Base-by-base conservation (phyloP, 371 early-diverging fungal genomes). In the Mucor mucedo region DNA sequence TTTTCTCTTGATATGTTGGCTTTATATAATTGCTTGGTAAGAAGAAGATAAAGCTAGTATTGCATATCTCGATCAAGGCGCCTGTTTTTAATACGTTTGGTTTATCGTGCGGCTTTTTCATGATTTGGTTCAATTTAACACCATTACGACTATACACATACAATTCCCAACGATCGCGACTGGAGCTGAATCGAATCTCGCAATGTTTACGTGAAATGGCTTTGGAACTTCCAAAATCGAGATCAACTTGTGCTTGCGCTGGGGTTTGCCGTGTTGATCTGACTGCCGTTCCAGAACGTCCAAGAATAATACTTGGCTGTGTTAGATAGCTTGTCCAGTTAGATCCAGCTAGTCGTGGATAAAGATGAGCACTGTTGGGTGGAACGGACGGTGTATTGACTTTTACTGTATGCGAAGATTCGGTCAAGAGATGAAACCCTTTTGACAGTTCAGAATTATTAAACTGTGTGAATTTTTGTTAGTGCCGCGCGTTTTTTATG, bases 241-340 rank as follows among this genome's bases (percentile, higher is more conserved):
- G 57, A 54, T 76, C 76, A 6, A 68, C 74, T 4, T 41, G 29
- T 5, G 59, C 44, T 0, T 14, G 21, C 32, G 44, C 39, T 38
- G 53, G 50, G 7, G 52, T 47, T 47, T 61, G 58, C 10, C 38
- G 42, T 6, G 33, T 45, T 2, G 32, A 1, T 50, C 50, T 50
- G 6, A 29, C 35, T 0, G 50, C 35, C 1, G 40, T 58, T 11
- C 57, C 54, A 30, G 79, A 69, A 9, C 82, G 74, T 2, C 82
- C 82, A 2, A 82, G 45, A 0, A 75, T 54, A 0, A 77, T 30
- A n/a, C 52, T 47, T 29, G 76, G 68, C 0, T 42, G 55, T 11
- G 72, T 78, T 10, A 82, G 70, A n/a, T 75, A 79, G 42, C 72
- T 71, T 7, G 74, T 77, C 82, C 78, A 79, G 54, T 79, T 66